Base-by-base conservation (phyloP, 495 filamentous ascomycete species). In the Bathelium albidoporum region DNA sequence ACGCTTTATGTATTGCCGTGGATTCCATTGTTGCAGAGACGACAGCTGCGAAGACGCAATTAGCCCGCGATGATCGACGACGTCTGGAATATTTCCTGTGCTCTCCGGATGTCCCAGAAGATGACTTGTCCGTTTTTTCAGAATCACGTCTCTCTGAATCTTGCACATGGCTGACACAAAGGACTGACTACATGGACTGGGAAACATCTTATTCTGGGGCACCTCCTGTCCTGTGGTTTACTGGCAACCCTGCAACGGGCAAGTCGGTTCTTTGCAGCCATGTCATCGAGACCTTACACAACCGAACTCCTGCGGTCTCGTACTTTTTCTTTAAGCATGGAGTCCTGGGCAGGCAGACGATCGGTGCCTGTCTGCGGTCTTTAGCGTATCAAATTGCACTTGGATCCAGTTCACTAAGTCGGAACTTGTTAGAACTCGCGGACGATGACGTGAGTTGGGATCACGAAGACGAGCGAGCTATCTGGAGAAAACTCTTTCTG, bases 401-500 rank as follows among this genome's bases (percentile, higher is more conserved):
- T 20, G 22, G 26, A 10, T 66, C 73, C 59, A 24, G 31, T 20
- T 24, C 59, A 26, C 59, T 73, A n/a, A 49, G 68, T 14, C 36
- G 71, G n/a, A 53, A 24, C 22, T 45, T 79, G 11, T 24, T 70
- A n/a, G 45, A 65, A 10, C 43, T 77, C 41, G 41, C 62, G 12
- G 62, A 71, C 24, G 60, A 71, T 58, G 68, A 55, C 39, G 26
- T 68, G n/a, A 32, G 9, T 11, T 66, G 75, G 11, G 71, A 75
- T 10, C 59, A 59, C 28, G 64, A 63, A 44, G 64, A 75, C 60
- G 69, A 70, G 32, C 63, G 66, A 0, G 63, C 59, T 4, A 68
- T 80, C 7, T 80, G 78, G 78, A 66, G 72, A 36, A 77, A 72
- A 32, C 29, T 79, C 0, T 79, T 78, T 62, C 0, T 68, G n/a